These are phyloP conservation scores for Pedinophyceae sp. DNA, from an alignment of 139 green algal genomes.

Conservation along the genomic window DNA sequence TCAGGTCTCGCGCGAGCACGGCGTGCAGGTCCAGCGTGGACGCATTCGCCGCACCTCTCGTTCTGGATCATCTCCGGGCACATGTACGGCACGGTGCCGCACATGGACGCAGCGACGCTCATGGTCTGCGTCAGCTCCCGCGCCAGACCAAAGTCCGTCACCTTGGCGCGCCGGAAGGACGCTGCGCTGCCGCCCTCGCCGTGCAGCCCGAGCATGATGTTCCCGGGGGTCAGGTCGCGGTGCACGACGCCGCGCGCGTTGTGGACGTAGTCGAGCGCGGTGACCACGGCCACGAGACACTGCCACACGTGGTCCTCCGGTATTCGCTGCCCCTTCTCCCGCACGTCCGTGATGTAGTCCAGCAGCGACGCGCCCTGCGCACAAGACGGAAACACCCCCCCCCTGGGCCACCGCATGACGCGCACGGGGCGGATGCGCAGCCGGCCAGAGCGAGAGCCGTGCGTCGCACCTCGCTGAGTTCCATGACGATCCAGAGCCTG, in stretches of 20 bases:
- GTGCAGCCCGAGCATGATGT: slow-evolving; percentile 6
- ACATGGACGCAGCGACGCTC: background rate
- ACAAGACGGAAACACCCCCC: too few species aligned
- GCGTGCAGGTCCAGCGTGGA: too few species aligned
- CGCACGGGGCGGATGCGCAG: too few species aligned
- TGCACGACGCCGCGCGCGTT: background rate
- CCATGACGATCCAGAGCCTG: slow-evolving; percentile 5
- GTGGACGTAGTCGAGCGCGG: slow-evolving; percentile 3
- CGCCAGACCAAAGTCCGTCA: slow-evolving; percentile 5
- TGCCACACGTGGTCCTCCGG: slow-evolving; percentile 3
- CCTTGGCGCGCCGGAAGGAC: slow-evolving; percentile 2
- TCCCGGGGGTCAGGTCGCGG: slow-evolving; percentile 7
- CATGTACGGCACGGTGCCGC: slow-evolving; percentile 1
- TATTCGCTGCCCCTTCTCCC: background rate
- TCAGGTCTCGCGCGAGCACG: too few species aligned
- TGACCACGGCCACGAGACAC: background rate
- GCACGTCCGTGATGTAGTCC: slow-evolving; percentile 1
- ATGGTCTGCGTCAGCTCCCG: background rate
- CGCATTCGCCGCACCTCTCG: background rate
- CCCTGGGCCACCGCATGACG: too few species aligned
- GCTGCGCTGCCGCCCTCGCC: too few species aligned
- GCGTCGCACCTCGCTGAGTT: too few species aligned
- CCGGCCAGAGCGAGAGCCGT: too few species aligned
- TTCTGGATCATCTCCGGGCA: slow-evolving; percentile 6
- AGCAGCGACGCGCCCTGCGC: background rate